Evolutionary conservation across 73 alveolate species (phyloP).

Genomic region (Effrenium voratum): DNA sequence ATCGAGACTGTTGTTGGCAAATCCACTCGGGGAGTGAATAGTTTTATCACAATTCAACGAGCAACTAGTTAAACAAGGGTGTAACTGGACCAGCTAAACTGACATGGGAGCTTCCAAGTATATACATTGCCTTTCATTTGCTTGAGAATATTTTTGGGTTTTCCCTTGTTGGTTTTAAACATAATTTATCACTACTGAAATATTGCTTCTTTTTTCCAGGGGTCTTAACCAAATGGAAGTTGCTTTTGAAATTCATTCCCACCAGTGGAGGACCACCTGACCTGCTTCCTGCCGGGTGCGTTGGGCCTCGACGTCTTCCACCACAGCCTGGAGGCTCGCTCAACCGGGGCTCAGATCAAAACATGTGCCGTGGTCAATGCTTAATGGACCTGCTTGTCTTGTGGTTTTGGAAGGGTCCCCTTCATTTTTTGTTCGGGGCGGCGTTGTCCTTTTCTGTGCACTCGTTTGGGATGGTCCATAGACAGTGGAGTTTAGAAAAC

Average conservation of each 20-base stretch:
- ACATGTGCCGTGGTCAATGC: not conserved
- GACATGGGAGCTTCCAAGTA: not conserved
- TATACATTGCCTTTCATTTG: not conserved
- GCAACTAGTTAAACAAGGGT: no score
- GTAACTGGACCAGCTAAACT: no score
- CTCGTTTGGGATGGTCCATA: no score
- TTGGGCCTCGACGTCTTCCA: constrained; percentile 86
- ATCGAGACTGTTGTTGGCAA: no score
- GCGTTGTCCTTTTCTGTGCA: no score
- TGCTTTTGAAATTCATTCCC: not conserved
- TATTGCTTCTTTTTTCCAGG: not conserved
- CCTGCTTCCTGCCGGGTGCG: constrained; percentile 91
- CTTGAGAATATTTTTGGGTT: not conserved
- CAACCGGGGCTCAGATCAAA: not conserved
- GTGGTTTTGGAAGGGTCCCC: no score
- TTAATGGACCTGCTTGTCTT: no score
- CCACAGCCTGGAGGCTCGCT: not conserved
- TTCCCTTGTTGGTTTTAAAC: not conserved
- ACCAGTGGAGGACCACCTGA: constrained; percentile 47
- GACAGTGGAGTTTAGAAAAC: no score
- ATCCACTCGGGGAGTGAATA: no score
- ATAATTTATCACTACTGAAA: not conserved
- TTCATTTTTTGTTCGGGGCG: no score
- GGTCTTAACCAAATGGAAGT: no score
- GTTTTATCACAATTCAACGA: no score